Evolutionary conservation across 208 protist genomes (phyloP), one percentile per base, ranked within the genome.

Genomic region (Leishmania amazonensis): DNA sequence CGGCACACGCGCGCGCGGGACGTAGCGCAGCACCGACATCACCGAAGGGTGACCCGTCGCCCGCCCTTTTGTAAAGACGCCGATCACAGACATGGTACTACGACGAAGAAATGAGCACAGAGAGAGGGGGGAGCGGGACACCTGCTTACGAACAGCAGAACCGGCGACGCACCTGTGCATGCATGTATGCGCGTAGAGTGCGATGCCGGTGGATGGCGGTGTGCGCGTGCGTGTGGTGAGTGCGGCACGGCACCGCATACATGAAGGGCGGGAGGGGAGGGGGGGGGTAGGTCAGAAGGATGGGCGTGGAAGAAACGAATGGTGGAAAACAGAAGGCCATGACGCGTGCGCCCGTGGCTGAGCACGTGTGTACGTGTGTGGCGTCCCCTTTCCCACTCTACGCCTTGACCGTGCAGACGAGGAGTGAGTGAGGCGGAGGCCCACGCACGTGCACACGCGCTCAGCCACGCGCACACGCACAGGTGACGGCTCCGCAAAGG

Each of bases 1-100:
- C 68, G 95, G 94, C 76, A 95, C 92, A 31, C 95, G 93, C 5
- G 95, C 83, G n/a, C 93, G 92, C 1, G 94, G 94, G 49, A 98
- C 88, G 87, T 98, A 98, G 71, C 90, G 89, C 49, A 96, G 87
- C 75, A 98, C 88, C 42, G 88, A 86, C 17, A 87, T 93, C 60
- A 87, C 93, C 35, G 83, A 83, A 11, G 88, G 85, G 83, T 96
- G 93, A 6, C 91, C 93, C 68, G 85, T 83, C 28, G 87, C 78
- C 19, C 90, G 85, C 38, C 93, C 93, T 70, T 94, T 95, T 4
- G 79, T 88, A 70, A 96, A 96, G 40, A 97, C 90, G 62, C 93
- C 89, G 35, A 77, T 91, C n/a, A 94, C 91, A 73, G 92, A 93
- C 95, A 97, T 97, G 79, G 28, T 38, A 0, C 19, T 35, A 19